These are phyloP conservation scores for Grigorovia jiainica DNA, from an alignment of 805 yeast genomes.

Conservation along the genomic window DNA sequence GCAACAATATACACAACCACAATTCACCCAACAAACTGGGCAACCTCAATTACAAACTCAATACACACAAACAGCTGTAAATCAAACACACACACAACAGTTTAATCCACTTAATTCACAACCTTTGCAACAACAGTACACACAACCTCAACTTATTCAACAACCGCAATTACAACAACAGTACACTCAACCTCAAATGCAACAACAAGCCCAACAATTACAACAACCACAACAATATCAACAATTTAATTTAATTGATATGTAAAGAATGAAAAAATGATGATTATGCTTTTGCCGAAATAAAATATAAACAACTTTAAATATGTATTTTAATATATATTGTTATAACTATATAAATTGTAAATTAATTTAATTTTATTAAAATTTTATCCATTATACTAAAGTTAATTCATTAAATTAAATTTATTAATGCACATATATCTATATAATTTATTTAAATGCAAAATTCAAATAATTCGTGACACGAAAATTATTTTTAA, in stretches of 20 bases:
- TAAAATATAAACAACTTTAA: not conserved
- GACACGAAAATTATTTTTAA: too few species aligned
- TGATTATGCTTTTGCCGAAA: too few species aligned
- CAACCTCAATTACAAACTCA: slow-evolving; percentile 1
- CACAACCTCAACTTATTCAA: slow-evolving; percentile 3
- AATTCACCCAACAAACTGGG: not conserved
- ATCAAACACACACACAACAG: not conserved
- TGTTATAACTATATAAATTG: not conserved
- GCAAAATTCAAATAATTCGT: too few species aligned
- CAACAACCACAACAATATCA: slow-evolving; percentile 10
- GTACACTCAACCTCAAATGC: slow-evolving; percentile 1
- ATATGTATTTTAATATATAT: not conserved
- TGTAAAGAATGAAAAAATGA: slow-evolving; percentile 7
- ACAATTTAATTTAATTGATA: slow-evolving; percentile 19
- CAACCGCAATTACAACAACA: slow-evolving; percentile 1
- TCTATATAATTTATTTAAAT: not conserved
- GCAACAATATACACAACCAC: slow-evolving; percentile 1
- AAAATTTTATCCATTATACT: not conserved
- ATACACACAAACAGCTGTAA: not conserved
- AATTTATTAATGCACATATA: not conserved
- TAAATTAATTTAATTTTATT: not conserved
- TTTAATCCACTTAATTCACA: not conserved
- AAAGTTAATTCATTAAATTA: not conserved
- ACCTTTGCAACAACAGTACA: not conserved
- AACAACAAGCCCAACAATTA: slow-evolving; percentile 3